Conservation (phyloP, 106 monocot genomes). For the Hemerocallis citrina region DNA sequence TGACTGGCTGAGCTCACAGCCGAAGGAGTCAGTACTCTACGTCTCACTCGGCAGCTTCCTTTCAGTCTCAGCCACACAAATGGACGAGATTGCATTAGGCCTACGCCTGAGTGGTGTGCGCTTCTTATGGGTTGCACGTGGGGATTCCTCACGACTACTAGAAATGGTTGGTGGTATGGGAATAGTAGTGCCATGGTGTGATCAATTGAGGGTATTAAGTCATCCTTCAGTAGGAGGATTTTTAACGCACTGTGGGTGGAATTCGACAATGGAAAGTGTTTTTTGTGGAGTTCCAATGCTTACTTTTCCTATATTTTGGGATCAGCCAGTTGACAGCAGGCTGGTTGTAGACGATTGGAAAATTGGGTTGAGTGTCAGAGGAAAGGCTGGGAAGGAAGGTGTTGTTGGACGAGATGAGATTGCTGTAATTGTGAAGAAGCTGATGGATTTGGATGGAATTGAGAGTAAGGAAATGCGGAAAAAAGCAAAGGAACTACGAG, state of each 20-base stretch:
- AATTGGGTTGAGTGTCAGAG: constrained; percentile 30
- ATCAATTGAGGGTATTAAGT: constrained; percentile 44
- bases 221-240: constrained; percentile 58
- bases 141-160: not conserved
- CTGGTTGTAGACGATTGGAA: constrained; percentile 45
- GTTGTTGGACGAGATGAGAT: constrained; percentile 19
- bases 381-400: constrained; percentile 8
- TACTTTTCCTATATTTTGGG: constrained; percentile 38
- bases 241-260: constrained; percentile 80
- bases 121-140: constrained; percentile 35
- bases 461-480: constrained; percentile 24
- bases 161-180: not conserved
- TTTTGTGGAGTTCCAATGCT: constrained; percentile 49
- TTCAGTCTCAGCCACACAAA: constrained; percentile 9
- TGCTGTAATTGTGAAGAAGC: constrained; percentile 1
- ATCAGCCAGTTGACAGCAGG: constrained; percentile 32
- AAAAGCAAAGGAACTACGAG: constrained; percentile 7
- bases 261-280: constrained; percentile 45
- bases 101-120: constrained; percentile 20
- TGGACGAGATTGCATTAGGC: constrained; percentile 33
- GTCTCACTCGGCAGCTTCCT: constrained; percentile 53
- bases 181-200: not conserved
- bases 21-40: constrained; percentile 39
- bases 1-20: constrained; percentile 45
- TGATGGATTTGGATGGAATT: constrained; percentile 22